Evolutionary conservation across 257 asterid species (phyloP).

Genomic region (Rehmannia glutinosa): DNA sequence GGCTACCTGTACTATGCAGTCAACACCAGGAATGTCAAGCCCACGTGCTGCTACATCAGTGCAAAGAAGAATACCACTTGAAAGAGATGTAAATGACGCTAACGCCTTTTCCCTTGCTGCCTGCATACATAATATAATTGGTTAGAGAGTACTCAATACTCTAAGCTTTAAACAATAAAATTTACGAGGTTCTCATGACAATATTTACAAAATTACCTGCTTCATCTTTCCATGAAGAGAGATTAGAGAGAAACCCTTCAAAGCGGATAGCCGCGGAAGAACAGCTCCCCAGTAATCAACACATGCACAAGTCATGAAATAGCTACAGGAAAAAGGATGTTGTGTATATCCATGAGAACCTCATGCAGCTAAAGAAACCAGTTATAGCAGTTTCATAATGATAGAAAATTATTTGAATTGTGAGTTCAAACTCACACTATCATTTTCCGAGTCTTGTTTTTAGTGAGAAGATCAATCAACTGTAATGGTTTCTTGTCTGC

Average conservation of each 20-base stretch:
- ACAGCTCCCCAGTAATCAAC: constrained; percentile 98
- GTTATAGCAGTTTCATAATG: background rate
- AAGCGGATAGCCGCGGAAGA: constrained; percentile 64
- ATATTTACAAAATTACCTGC: constrained; percentile 47
- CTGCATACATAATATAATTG: constrained; percentile 30
- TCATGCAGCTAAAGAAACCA: constrained; percentile 9
- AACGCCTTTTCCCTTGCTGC: constrained; percentile 81
- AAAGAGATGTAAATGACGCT: constrained; percentile 67
- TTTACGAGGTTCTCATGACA: background rate
- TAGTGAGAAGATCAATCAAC: constrained; percentile 62
- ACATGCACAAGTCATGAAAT: constrained; percentile 95
- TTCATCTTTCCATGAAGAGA: constrained; percentile 98
- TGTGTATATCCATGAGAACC: constrained; percentile 19
- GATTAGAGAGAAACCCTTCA: constrained; percentile 55
- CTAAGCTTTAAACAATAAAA: background rate
- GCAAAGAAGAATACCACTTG: constrained; percentile 90
- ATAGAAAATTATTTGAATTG: background rate
- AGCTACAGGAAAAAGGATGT: constrained; percentile 47
- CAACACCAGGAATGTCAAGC: constrained; percentile 98
- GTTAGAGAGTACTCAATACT: constrained; percentile 12
- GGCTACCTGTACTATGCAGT: constrained; percentile 74
- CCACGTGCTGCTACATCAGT: constrained; percentile 99
- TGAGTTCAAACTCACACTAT: constrained; percentile 54
- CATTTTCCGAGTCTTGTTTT: constrained; percentile 53
- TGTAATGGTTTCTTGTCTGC: constrained; percentile 78